Evolutionary conservation across 306 rosid species (phyloP).

Genomic region (Canavalia gladiata): DNA sequence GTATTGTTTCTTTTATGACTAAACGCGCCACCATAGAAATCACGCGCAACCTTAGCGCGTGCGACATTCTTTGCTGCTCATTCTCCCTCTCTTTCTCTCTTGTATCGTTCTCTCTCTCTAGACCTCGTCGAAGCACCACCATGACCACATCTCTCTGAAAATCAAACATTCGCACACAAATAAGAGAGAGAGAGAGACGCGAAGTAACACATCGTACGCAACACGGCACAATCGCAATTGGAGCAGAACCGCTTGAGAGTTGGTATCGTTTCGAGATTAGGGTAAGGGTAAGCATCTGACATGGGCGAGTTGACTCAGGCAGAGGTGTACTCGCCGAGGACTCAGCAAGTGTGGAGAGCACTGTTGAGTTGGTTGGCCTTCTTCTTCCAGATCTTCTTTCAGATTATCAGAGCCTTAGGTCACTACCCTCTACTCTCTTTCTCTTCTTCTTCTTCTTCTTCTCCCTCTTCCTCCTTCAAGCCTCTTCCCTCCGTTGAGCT

Average conservation of each 20-base stretch:
- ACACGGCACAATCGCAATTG: constrained; percentile 30
- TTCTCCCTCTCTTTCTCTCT: constrained; percentile 36
- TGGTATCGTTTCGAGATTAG: background rate
- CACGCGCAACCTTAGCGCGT: constrained; percentile 52
- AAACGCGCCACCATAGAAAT: background rate
- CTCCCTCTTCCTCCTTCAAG: constrained; percentile 70
- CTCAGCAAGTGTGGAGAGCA: constrained; percentile 82
- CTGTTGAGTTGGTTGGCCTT: constrained; percentile 81
- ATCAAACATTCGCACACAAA: background rate
- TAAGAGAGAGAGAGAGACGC: constrained; percentile 33
- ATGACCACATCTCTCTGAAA: constrained; percentile 55
- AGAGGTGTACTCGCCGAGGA: constrained; percentile 74
- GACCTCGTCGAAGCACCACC: constrained; percentile 57
- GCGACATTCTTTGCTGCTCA: background rate
- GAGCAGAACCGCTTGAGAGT: background rate
- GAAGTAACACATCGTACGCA: constrained; percentile 30
- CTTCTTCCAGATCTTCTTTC: constrained; percentile 92
- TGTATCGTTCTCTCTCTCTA: constrained; percentile 42
- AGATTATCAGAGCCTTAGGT: constrained; percentile 79
- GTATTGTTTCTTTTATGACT: background rate
- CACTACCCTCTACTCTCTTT: constrained; percentile 87
- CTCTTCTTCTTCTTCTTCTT: constrained; percentile 60
- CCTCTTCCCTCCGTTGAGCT: constrained; percentile 84
- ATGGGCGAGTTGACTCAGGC: constrained; percentile 97
- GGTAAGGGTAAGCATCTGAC: background rate